Evolutionary conservation across 345 rosid genomes (phyloP), one percentile per base, ranked within the genome.

Genomic region (Rhodomyrtus tomentosa): DNA sequence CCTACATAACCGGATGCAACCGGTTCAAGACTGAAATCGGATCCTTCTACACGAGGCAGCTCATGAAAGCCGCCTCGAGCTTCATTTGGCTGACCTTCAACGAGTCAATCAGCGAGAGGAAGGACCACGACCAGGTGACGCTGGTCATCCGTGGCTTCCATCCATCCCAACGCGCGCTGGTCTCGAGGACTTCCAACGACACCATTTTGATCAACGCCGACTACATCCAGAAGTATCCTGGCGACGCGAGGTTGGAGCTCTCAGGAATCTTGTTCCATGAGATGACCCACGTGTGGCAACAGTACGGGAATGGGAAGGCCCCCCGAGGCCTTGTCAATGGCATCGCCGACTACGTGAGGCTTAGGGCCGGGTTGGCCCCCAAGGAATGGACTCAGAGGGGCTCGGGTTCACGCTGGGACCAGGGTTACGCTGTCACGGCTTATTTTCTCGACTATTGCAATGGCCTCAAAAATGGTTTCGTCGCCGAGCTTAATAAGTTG

Each of bases 151-250:
- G 38, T 4, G 15, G 85, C 85, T 58, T 83, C 52, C 48, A 25
- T 51, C 42, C 29, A 3, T 29, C 18, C 14, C 42, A 15, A 49
- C n/a, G 51, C 72, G 7, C 18, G 7, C 22, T 25, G 11, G 52
- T 50, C n/a, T 79, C 51, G 0, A 5, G 50, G 15, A 32, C 42
- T 21, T 10, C 6, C 3, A 40, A 85, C 79, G 83, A 82, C 20
- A 87, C 87, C 55, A 88, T 91, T 10, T 88, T 87, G 27, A 49
- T 62, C n/a, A 87, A 84, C 68, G 82, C 89, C 7, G 42, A 85
- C 5, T 24, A 32, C 32, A 55, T 85, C 48, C 55, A 52, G 27
- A 21, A 50, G 16, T 85, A 82, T 36, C 7, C 10, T 1, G 84
- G 85, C 16, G 74, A 83, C 12, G 81, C 49, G 9, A 50, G 73